phyloP scores from a whole-genome alignment of 352 stramenopile species.

The Pythium sp. region DNA sequence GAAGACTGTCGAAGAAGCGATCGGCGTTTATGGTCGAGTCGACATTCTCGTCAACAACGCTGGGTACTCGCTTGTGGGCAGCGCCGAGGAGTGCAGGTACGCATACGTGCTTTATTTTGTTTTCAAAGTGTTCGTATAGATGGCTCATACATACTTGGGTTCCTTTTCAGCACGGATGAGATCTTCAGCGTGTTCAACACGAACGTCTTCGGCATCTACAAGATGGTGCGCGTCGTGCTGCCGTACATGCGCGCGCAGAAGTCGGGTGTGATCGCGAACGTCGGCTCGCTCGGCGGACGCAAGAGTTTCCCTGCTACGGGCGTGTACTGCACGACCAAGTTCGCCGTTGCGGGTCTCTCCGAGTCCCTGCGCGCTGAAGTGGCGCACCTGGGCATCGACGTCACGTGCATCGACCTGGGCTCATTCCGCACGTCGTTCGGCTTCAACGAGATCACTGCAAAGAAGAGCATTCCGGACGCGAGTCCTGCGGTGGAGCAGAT shows the following conservation, averaged over 20 bases:
- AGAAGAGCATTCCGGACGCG: not conserved
- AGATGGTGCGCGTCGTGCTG: slow-evolving; percentile 23
- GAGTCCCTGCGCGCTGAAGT: slow-evolving; percentile 26
- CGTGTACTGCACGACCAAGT: slow-evolving; percentile 29
- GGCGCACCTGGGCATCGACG: slow-evolving; percentile 29
- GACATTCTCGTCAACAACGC: slow-evolving; percentile 48
- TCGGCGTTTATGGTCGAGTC: slow-evolving; percentile 27
- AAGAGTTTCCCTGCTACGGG: slow-evolving; percentile 10
- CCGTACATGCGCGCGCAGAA: slow-evolving; percentile 28
- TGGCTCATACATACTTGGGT: too few species aligned
- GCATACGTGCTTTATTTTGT: too few species aligned
- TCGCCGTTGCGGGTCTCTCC: slow-evolving; percentile 24
- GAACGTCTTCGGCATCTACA: slow-evolving; percentile 29
- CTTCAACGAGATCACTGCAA: slow-evolving; percentile 11
- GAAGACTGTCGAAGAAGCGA: slow-evolving; percentile 18
- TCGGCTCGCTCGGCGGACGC: slow-evolving; percentile 23
- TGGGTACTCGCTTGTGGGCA: slow-evolving; percentile 31
- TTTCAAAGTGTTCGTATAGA: too few species aligned
- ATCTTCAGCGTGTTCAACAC: slow-evolving; percentile 27
- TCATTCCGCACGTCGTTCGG: slow-evolving; percentile 42
- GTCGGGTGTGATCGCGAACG: slow-evolving; percentile 29
- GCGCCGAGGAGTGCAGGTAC: slow-evolving; percentile 35
- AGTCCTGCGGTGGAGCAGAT: too few species aligned
- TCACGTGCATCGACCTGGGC: slow-evolving; percentile 42
- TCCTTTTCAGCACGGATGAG: slow-evolving; percentile 1